These are phyloP conservation scores for Saccharomycopsis amapae DNA, from an alignment of 805 yeast genomes.

Conservation along the genomic window DNA sequence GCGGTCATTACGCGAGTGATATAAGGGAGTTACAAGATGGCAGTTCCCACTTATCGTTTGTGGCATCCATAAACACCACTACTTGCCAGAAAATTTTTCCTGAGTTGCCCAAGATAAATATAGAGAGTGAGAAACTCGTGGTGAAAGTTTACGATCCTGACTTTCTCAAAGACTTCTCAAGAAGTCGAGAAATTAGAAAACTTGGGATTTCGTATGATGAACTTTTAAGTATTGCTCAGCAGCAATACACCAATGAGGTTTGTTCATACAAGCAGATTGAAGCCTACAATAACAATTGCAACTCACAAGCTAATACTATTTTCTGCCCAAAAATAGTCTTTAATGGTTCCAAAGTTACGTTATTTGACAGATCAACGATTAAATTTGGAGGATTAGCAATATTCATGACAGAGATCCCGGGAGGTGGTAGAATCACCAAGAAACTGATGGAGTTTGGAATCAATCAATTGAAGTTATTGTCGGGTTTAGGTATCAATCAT, in stretches of 20 bases:
- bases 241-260: not conserved
- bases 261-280: not conserved
- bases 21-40: no score
- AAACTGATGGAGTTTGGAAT: not conserved
- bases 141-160: not conserved
- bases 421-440: not conserved
- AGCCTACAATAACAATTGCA: no score
- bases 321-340: not conserved
- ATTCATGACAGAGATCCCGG: not conserved
- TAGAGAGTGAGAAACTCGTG: not conserved
- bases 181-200: not conserved
- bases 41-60: no score
- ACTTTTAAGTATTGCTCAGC: not conserved
- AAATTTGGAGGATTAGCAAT: not conserved
- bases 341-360: not conserved
- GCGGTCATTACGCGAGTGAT: no score
- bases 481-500: not conserved
- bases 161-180: not conserved
- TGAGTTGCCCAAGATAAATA: not conserved
- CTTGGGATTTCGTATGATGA: not conserved
- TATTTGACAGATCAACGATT: not conserved
- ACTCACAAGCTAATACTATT: not conserved
- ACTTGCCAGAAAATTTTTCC: not conserved
- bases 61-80: no score
- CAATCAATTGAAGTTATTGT: not conserved